phyloP scores from a whole-genome alignment of 2,329 filamentous ascomycete species.

The Graphilbum sp. region DNA sequence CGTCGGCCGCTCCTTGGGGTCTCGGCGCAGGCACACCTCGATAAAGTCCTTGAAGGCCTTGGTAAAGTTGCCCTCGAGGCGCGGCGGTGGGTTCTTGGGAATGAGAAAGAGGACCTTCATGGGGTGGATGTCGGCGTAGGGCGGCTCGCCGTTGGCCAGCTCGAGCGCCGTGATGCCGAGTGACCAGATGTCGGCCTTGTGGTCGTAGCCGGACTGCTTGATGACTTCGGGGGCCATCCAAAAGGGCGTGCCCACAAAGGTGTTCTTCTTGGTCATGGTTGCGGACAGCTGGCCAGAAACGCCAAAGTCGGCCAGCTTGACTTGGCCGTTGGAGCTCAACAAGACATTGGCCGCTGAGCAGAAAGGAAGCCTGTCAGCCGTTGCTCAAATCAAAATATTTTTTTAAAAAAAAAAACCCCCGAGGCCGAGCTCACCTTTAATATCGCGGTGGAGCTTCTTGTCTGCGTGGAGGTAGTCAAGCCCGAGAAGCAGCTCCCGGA shows the following conservation, averaged over 20 bases:
- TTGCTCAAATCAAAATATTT: too few relatives aligned
- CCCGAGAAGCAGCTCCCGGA: slow-evolving; percentile 76
- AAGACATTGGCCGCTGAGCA: slow-evolving; percentile 74
- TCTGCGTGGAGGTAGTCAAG: slow-evolving; percentile 87
- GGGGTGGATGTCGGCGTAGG: slow-evolving; percentile 90
- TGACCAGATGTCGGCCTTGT: slow-evolving; percentile 97
- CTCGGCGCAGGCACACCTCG: slow-evolving; percentile 69
- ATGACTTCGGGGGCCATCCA: slow-evolving; percentile 99
- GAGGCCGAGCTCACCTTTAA: slow-evolving; percentile 52
- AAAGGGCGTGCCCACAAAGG: slow-evolving; percentile 93
- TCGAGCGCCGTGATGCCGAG: slow-evolving; percentile 88
- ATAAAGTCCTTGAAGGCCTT: slow-evolving; percentile 75
- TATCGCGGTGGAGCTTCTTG: slow-evolving; percentile 90
- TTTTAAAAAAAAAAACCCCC: too few relatives aligned
- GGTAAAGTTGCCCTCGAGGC: slow-evolving; percentile 65
- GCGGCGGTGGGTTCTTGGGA: slow-evolving; percentile 79
- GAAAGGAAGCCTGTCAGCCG: background rate
- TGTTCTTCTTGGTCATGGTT: slow-evolving; percentile 99
- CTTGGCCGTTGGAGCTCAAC: slow-evolving; percentile 76
- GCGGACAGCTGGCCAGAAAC: slow-evolving; percentile 92
- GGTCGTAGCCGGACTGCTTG: slow-evolving; percentile 93
- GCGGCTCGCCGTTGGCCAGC: slow-evolving; percentile 79
- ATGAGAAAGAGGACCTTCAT: slow-evolving; percentile 98
- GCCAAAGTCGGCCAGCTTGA: slow-evolving; percentile 93
- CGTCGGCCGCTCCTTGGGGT: slow-evolving; percentile 75